A percentile compares a stretch with the other conserved stretches of the same genome.
phyloP scores from a whole-genome alignment of 106 monocot genomes.

The Narthecium ossifragum region DNA sequence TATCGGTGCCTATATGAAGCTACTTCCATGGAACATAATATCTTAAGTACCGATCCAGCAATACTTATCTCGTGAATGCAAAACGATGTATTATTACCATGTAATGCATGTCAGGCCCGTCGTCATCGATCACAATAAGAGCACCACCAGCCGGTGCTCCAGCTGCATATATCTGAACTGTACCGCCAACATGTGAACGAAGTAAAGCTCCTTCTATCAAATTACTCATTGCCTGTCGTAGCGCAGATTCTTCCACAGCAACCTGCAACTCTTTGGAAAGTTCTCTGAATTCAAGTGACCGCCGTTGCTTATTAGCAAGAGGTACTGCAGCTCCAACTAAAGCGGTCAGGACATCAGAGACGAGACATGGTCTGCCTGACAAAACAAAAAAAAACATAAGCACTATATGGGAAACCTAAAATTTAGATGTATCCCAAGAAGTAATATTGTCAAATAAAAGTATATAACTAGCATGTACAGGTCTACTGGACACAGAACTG shows the following conservation, averaged over 20 bases:
- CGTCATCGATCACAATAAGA: slow-evolving; percentile 77
- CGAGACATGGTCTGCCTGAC: slow-evolving; percentile 85
- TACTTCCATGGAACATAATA: too few species aligned
- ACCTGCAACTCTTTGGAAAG: slow-evolving; percentile 35
- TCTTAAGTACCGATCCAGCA: too few species aligned
- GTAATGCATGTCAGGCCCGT: slow-evolving; percentile 95
- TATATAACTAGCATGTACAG: too few species aligned
- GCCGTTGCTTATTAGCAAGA: slow-evolving; percentile 58
- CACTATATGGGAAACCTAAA: too few species aligned
- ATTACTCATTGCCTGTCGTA: slow-evolving; percentile 87
- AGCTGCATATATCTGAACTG: slow-evolving; percentile 58
- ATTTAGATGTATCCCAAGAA: too few species aligned
- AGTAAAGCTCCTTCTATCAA: slow-evolving; percentile 86
- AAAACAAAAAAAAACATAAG: slow-evolving; percentile 22
- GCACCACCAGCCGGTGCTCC: slow-evolving; percentile 74
- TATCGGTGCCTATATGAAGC: too few species aligned
- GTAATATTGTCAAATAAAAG: too few species aligned
- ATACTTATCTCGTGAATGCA: too few species aligned
- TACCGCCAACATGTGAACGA: slow-evolving; percentile 58
- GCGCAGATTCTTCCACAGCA: slow-evolving; percentile 74
- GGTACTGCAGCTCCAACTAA: slow-evolving; percentile 64
- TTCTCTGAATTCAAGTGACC: slow-evolving; percentile 40
- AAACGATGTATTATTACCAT: slow-evolving; percentile 81
- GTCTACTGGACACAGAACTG: too few species aligned
- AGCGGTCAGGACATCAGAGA: slow-evolving; percentile 66